Percentiles rank a stretch among this genome's conserved stretches.
Evolutionary conservation across 2,329 filamentous ascomycete species (phyloP).

Genomic region (Albophoma yamanashiensis): DNA sequence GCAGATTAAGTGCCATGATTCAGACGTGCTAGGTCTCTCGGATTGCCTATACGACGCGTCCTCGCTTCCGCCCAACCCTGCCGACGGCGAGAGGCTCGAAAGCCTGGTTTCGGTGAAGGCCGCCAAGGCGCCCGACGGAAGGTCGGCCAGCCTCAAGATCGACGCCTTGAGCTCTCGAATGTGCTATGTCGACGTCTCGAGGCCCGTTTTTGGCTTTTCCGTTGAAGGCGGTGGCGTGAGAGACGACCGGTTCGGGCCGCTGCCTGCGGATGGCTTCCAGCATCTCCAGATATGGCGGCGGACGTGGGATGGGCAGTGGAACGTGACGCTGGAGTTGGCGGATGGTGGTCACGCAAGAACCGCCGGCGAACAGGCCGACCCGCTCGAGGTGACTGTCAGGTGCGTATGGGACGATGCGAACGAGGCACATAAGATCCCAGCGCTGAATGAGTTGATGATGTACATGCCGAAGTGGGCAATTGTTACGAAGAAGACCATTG

Average conservation of each 20-base stretch:
- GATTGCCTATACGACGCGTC: conserved; percentile 63
- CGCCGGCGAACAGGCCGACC: conserved; percentile 2
- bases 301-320: conserved; percentile 67
- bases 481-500: conserved; percentile 64
- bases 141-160: conserved; percentile 53
- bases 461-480: conserved; percentile 75
- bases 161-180: conserved; percentile 65
- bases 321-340: conserved; percentile 33
- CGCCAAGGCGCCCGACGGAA: conserved; percentile 19
- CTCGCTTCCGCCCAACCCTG: conserved; percentile 49
- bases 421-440: conserved; percentile 58
- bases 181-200: conserved; percentile 64
- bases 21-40: conserved; percentile 33
- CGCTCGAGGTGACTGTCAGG: conserved; percentile 53
- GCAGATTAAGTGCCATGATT: conserved; percentile 37
- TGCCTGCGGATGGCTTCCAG: conserved; percentile 50
- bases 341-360: conserved; percentile 1
- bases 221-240: conserved; percentile 50
- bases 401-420: conserved; percentile 91
- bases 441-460: conserved; percentile 66
- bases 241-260: conserved; percentile 54
- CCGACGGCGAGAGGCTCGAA: conserved; percentile 30
- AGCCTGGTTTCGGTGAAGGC: conserved; percentile 53
- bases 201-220: conserved; percentile 52
- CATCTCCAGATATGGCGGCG: conserved; percentile 75